A percentile compares a stretch with the other conserved stretches of the same genome.
Evolutionary conservation across 495 filamentous ascomycete genomes (phyloP).

Genomic region (Staphylotrichum tortipilum): DNA sequence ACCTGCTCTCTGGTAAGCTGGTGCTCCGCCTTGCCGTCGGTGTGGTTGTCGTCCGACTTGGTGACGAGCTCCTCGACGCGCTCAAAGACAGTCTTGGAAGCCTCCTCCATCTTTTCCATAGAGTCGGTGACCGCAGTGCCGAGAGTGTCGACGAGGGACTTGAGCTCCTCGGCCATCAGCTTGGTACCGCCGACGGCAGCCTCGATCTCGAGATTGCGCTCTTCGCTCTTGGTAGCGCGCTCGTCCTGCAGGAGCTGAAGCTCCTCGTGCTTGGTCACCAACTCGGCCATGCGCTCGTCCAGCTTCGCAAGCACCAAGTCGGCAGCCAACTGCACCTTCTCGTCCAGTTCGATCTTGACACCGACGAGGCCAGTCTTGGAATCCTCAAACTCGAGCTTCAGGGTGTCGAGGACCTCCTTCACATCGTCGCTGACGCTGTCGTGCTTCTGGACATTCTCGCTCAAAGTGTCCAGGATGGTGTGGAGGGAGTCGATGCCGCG

Average conservation of each 20-base stretch:
- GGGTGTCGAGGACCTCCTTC: slow-evolving; percentile 69
- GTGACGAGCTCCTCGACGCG: slow-evolving; percentile 65
- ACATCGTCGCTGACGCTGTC: slow-evolving; percentile 50
- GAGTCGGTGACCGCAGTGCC: slow-evolving; percentile 74
- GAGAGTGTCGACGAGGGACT: slow-evolving; percentile 72
- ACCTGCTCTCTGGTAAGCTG: slow-evolving; percentile 68
- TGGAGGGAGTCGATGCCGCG: slow-evolving; percentile 42
- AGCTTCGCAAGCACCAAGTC: slow-evolving; percentile 67
- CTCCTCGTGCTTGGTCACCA: slow-evolving; percentile 77
- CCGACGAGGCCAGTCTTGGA: slow-evolving; percentile 59
- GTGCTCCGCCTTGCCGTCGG: slow-evolving; percentile 64
- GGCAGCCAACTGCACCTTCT: slow-evolving; percentile 61
- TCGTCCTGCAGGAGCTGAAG: slow-evolving; percentile 60
- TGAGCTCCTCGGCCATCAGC: slow-evolving; percentile 75
- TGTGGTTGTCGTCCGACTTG: slow-evolving; percentile 69
- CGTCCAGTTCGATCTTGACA: slow-evolving; percentile 63
- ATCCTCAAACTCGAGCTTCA: slow-evolving; percentile 75
- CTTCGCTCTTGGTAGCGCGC: slow-evolving; percentile 58
- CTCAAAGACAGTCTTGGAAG: slow-evolving; percentile 73
- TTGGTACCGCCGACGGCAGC: slow-evolving; percentile 64
- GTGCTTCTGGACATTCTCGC: slow-evolving; percentile 50
- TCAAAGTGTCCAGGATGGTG: slow-evolving; percentile 53
- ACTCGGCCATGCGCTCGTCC: slow-evolving; percentile 66
- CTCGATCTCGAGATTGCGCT: slow-evolving; percentile 56
- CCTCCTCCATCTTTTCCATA: slow-evolving; percentile 72